Base-by-base conservation (phyloP, 768 basidiomycete species). In the Leccinum sublutescens region DNA sequence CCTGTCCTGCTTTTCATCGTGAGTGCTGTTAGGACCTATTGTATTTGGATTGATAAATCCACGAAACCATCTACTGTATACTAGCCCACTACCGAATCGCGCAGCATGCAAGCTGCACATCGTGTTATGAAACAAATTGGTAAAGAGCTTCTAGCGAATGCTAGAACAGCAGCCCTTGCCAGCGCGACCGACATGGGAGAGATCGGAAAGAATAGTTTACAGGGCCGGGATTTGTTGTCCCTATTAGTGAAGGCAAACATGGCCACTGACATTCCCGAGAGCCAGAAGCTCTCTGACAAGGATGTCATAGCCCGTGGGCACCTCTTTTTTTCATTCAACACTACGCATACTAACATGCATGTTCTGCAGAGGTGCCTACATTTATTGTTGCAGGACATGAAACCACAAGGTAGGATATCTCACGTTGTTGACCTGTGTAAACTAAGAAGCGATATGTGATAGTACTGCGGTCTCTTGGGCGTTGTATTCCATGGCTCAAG, bases 311-410 rank as follows among this genome's bases (percentile, higher is more conserved):
- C 76, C 6, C 82, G 79, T 87, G 62, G 57, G 83, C 64, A 43
- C 40, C 40, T 19, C n/a, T 33, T 15, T 17, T 4, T 14, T 15
- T 27, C 21, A 29, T 17, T 50, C 48, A 10, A 25, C 3, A 2
- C 25, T 21, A 2, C 21, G 23, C 17, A 25, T 2, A 17, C 49
- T 23, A 9, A 50, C 25, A 31, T 38, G 6, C 23, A n/a, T 17
- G 40, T 10, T 57, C 31, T 17, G 2, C 63, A 85, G 85, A 86
- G 78, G 79, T 85, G 0, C 82, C 83, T 0, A 86, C 85, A 0
- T 85, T 86, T 69, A 64, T 86, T 11, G 75, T 83, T 2, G 84
- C 85, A 1, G 85, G 85, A 3, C 82, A 85, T 62, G 83, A 85
- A 60, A 85, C 84, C 0, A 84, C 82, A 1, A 80, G 80, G 81